Conservation (phyloP, 768 basidiomycete species). For the Panaeolus papilionaceus region DNA sequence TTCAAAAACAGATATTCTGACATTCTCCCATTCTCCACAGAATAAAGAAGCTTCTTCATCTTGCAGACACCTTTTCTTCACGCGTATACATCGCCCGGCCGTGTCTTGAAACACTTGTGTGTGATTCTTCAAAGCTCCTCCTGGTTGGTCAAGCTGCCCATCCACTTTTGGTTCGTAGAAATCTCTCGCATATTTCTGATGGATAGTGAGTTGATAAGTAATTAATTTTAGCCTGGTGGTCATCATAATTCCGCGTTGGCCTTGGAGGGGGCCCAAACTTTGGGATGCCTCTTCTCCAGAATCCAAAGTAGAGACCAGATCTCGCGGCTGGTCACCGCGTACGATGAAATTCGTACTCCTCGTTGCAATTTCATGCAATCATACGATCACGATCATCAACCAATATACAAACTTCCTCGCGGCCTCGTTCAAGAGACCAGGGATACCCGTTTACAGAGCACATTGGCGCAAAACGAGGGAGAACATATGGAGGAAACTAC, state of each 20-base stretch:
- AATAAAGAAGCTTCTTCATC: constrained; percentile 40
- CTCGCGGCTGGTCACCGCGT: constrained; percentile 55
- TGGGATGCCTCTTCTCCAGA: constrained; percentile 64
- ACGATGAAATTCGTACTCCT: constrained; percentile 62
- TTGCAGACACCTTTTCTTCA: constrained; percentile 35
- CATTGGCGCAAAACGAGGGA: constrained; percentile 38
- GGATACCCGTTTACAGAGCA: constrained; percentile 46
- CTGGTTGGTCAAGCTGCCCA: constrained; percentile 69
- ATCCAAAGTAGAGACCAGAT: constrained; percentile 54
- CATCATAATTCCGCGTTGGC: constrained; percentile 57
- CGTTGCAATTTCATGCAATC: constrained; percentile 53
- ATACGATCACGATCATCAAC: constrained; percentile 52
- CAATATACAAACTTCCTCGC: constrained; percentile 48
- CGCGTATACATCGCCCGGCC: constrained; percentile 36
- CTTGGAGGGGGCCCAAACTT: constrained; percentile 67
- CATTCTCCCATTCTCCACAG: constrained; percentile 24
- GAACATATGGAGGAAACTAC: constrained; percentile 53
- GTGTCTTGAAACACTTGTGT: constrained; percentile 53
- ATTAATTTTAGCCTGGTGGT: constrained; percentile 52
- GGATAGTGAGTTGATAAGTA: constrained; percentile 6
- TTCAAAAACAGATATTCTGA: neutral
- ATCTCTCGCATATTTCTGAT: constrained; percentile 13
- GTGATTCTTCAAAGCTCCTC: constrained; percentile 50
- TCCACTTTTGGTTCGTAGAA: constrained; percentile 33
- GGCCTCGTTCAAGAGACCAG: constrained; percentile 52